A percentile compares a stretch with the other conserved stretches of the same genome.
Evolutionary conservation across 73 alveolate species (phyloP).

Genomic region (Paramecium primaurelia): DNA sequence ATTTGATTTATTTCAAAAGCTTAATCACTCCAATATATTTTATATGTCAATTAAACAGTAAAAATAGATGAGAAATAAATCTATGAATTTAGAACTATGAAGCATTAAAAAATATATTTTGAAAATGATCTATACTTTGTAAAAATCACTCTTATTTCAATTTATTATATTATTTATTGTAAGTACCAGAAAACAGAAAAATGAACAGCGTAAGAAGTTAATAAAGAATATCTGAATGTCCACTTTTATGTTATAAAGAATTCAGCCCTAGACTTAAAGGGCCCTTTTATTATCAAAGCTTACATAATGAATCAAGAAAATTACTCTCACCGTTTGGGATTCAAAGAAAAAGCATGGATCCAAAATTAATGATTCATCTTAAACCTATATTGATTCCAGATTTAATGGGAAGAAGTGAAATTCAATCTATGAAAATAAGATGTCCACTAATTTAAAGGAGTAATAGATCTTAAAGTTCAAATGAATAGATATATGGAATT

Average conservation of each 20-base stretch:
- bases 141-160: not conserved
- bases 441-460: not conserved
- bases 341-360: not conserved
- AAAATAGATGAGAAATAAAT: not conserved
- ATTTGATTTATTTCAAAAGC: not conserved
- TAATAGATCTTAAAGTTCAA: not conserved
- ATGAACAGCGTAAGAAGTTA: not conserved
- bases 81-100: not conserved
- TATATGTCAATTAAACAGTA: not conserved
- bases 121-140: not conserved
- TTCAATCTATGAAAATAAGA: not conserved
- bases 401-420: not conserved
- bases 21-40: not conserved
- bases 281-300: not conserved
- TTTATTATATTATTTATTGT: not conserved
- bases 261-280: not conserved
- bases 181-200: not conserved
- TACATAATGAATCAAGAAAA: not conserved
- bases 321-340: not conserved
- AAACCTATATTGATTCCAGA: not conserved
- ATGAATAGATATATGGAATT: not conserved
- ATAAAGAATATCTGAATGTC: not conserved
- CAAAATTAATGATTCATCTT: not conserved
- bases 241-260: not conserved
- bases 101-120: not conserved